Evolutionary conservation across 148 eudicot species (phyloP).

Genomic region (Camellia japonica): DNA sequence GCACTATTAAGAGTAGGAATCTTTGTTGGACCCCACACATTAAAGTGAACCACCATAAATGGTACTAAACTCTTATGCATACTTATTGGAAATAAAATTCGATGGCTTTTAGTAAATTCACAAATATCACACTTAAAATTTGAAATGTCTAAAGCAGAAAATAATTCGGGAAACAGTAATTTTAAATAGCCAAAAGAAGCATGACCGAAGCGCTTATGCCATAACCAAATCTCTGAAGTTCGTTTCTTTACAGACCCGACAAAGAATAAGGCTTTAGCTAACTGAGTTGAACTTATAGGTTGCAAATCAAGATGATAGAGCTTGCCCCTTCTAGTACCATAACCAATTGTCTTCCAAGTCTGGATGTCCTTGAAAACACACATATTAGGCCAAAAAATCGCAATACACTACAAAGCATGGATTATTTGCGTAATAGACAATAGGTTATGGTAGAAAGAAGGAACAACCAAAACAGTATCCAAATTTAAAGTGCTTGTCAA

Average conservation of each 20-base stretch:
- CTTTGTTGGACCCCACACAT: too few species aligned
- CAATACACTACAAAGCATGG: neutral
- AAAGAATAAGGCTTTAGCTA: neutral
- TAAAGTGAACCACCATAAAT: neutral
- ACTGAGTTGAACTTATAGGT: neutral
- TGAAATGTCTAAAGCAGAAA: neutral
- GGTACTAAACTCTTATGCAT: too few species aligned
- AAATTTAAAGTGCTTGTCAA: neutral
- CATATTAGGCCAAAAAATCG: neutral
- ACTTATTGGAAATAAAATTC: neutral
- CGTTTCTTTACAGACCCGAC: neutral
- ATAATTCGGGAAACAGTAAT: neutral
- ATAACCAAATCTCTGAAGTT: neutral
- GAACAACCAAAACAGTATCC: neutral
- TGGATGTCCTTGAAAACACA: neutral
- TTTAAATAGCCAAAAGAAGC: neutral
- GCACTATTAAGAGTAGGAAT: too few species aligned
- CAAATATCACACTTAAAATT: neutral
- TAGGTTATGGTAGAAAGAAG: neutral
- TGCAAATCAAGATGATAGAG: neutral
- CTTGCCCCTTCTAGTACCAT: neutral
- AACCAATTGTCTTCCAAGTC: neutral
- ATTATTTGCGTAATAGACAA: neutral
- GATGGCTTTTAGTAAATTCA: neutral
- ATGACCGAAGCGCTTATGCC: neutral